Evolutionary conservation across 2,329 filamentous ascomycete genomes (phyloP).

Genomic region (Diaporthe sp.): DNA sequence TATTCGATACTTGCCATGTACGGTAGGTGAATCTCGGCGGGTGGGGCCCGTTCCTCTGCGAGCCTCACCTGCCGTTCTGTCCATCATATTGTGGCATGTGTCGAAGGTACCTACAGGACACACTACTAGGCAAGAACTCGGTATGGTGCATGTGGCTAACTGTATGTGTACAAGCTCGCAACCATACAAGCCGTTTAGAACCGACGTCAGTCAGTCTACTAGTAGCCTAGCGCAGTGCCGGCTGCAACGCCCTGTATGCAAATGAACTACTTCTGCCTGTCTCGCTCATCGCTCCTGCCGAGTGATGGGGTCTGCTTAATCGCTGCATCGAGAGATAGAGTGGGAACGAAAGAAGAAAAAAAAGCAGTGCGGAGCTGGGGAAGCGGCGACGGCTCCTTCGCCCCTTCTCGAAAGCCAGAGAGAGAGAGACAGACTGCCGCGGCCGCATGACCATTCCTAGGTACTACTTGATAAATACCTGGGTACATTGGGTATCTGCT

Average conservation of each 20-base stretch:
- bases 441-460: not conserved
- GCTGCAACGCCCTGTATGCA: constrained; percentile 10
- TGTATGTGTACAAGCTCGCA: not conserved
- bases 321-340: not conserved
- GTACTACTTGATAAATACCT: no score
- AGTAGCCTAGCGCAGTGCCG: not conserved
- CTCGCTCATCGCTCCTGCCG: not conserved
- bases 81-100: not conserved
- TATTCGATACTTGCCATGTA: not conserved
- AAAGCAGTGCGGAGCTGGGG: not conserved
- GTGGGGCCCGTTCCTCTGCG: not conserved
- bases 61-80: not conserved
- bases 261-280: not conserved
- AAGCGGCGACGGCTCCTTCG: not conserved
- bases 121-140: not conserved
- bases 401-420: not conserved
- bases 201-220: not conserved
- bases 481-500: not conserved
- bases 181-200: not conserved
- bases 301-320: not conserved
- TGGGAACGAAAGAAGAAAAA: not conserved
- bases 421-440: not conserved
- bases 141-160: not conserved
- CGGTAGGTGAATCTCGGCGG: not conserved
- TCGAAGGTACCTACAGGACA: not conserved